Percentiles rank a stretch among this genome's conserved stretches.
These are phyloP conservation scores for Kalmusia sp. DNA, from an alignment of 2,329 filamentous ascomycete species.

Conservation along the genomic window DNA sequence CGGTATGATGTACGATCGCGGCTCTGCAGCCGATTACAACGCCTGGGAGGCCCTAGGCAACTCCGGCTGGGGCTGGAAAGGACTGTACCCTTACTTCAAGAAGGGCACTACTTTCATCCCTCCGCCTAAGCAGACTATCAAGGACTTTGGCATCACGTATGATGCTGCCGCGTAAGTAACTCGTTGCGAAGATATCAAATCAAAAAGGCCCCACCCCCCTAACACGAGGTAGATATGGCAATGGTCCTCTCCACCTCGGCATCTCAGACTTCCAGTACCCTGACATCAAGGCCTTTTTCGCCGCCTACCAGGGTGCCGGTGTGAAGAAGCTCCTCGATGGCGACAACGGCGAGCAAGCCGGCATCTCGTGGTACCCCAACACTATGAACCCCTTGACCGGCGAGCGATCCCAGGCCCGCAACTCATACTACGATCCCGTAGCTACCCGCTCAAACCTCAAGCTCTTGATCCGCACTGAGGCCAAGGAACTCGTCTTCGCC, in stretches of 20 bases:
- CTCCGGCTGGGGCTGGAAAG: constrained; percentile 65
- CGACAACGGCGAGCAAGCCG: constrained; percentile 36
- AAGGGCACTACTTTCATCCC: constrained; percentile 28
- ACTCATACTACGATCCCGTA: constrained; percentile 40
- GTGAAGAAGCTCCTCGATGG: constrained; percentile 26
- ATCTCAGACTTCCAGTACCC: constrained; percentile 37
- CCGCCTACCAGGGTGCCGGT: constrained; percentile 30
- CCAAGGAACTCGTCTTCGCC: constrained; percentile 30
- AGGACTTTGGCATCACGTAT: constrained; percentile 30
- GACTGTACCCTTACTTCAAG: constrained; percentile 44
- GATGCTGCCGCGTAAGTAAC: constrained; percentile 25
- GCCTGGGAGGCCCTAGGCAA: constrained; percentile 67
- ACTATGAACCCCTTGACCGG: constrained; percentile 41
- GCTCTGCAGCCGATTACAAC: constrained; percentile 52
- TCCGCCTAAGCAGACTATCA: constrained; percentile 9
- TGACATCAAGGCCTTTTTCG: constrained; percentile 31
- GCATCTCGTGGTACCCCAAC: constrained; percentile 46
- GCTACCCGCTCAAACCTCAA: constrained; percentile 38
- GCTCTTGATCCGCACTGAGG: constrained; percentile 26
- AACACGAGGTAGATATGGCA: constrained; percentile 26
- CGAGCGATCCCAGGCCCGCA: constrained; percentile 39
- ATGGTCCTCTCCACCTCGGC: constrained; percentile 34
- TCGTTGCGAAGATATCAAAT: neutral
- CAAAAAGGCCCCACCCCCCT: too few species aligned
- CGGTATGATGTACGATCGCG: constrained; percentile 48